Percentiles rank a stretch among this genome's conserved stretches.
Evolutionary conservation across 371 early-diverging fungal species (phyloP).

Genomic region (Mucor ambiguus): DNA sequence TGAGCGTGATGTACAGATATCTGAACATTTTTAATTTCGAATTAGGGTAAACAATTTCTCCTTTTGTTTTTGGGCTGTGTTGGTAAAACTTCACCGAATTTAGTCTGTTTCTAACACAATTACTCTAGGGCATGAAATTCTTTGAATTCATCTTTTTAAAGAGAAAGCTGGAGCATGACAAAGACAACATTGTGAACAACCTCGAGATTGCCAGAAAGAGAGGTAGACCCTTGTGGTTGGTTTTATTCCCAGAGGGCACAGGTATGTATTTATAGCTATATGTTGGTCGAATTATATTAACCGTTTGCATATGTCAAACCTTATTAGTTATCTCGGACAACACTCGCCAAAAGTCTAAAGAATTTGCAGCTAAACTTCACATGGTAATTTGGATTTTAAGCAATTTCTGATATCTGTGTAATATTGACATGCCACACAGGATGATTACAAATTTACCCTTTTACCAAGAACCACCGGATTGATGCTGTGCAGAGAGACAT

Average conservation of each 20-base stretch:
- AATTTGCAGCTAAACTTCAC: slow-evolving; percentile 54
- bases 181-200: slow-evolving; percentile 51
- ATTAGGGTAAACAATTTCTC: slow-evolving; percentile 26
- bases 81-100: neutral
- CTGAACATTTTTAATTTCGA: neutral
- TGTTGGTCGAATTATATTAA: neutral
- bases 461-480: slow-evolving; percentile 83
- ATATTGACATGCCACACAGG: slow-evolving; percentile 25
- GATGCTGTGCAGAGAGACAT: slow-evolving; percentile 58
- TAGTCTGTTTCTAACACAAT: neutral
- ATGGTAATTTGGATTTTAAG: slow-evolving; percentile 35
- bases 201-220: slow-evolving; percentile 36
- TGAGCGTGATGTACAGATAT: neutral
- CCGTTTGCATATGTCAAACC: neutral
- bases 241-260: slow-evolving; percentile 94
- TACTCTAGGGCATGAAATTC: slow-evolving; percentile 79
- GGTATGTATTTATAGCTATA: slow-evolving; percentile 32
- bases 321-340: slow-evolving; percentile 52
- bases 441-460: slow-evolving; percentile 61
- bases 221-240: slow-evolving; percentile 76
- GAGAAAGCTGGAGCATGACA: slow-evolving; percentile 80
- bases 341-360: slow-evolving; percentile 50
- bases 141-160: slow-evolving; percentile 87
- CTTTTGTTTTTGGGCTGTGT: neutral
- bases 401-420: neutral